Evolutionary conservation across 345 rosid genomes (phyloP).

Genomic region (Hibiscus syriacus): DNA sequence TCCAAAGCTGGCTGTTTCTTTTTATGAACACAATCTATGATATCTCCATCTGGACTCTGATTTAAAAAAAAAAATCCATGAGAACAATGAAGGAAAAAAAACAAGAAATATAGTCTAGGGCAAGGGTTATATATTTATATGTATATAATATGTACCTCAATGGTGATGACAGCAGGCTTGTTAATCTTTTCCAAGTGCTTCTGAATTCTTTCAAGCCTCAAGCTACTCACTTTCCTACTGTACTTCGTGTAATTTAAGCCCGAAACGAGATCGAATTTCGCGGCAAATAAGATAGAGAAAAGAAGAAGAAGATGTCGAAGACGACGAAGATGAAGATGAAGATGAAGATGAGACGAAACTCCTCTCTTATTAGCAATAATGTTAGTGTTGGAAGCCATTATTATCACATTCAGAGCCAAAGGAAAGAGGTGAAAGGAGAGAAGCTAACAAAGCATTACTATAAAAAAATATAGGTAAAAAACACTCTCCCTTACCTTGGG

Average conservation of each 20-base stretch:
- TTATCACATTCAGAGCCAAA: constrained; percentile 41
- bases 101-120: too few relatives aligned
- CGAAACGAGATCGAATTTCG: constrained; percentile 24
- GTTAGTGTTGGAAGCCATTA: not conserved
- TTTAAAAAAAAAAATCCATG: not conserved
- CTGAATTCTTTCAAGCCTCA: constrained; percentile 73
- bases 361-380: not conserved
- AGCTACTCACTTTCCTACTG: constrained; percentile 52
- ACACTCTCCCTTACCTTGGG: constrained; percentile 10
- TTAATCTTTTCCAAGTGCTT: constrained; percentile 73
- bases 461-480: constrained; percentile 16
- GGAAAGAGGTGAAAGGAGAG: not conserved
- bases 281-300: constrained; percentile 16
- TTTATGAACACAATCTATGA: constrained; percentile 79
- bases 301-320: constrained; percentile 8
- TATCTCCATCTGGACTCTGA: constrained; percentile 86
- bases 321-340: constrained; percentile 1
- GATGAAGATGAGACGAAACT: not conserved
- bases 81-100: too few relatives aligned
- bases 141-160: constrained; percentile 47
- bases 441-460: constrained; percentile 26
- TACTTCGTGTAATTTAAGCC: constrained; percentile 41
- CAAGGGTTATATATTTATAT: too few relatives aligned
- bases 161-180: constrained; percentile 75
- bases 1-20: constrained; percentile 88